Evolutionary conservation across 768 basidiomycete species (phyloP), one percentile per base, ranked within the genome.

Genomic region (Lactifluus rugatus): DNA sequence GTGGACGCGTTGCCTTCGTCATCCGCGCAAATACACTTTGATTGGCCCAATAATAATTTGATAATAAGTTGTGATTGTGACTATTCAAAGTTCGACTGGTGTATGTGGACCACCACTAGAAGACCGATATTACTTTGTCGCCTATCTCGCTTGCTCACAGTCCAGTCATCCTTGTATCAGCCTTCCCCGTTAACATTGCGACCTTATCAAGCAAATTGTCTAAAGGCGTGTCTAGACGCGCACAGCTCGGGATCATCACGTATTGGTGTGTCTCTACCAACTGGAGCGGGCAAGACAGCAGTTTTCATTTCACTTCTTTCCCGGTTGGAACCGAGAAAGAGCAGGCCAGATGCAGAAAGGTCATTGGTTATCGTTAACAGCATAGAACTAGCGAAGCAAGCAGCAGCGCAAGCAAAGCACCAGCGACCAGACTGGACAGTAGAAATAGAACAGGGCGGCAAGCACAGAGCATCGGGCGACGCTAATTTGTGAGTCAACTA

Each of bases 371-470:
- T 98, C 28, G 93, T 97, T 37, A 93, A 92, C 63, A 89, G 83
- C 63, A 74, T 94, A 19, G 93, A 97, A 69, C 82, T 97, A 26
- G 95, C 93, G 3, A 78, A 78, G 42, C 95, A 98, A 69, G 85
- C 93, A 5, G 88, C 89, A 13, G 73, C 74, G 19, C 89, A 91
- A 64, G 86, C 89, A 8, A 68, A 74, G 58, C 71, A 72, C 26
- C 69, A 89, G 32, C 83, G 84, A 66, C 87, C 92, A 1, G 70
- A 81, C 5, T 85, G 88, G 82, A 77, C 71, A 11, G 85, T 97
- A 2, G 94, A 98, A 71, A 88, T 98, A 50, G 95, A 98, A 70
- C 95, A 98, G 71, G 92, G 91, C 3, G 64, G 68, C 17, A 84
- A 80, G 65, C 78, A 92, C 62, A 77, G 73, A 45, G 92, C 93